phyloP scores from a whole-genome alignment of 129 eudicot species.

The Flaveria trinervia region DNA sequence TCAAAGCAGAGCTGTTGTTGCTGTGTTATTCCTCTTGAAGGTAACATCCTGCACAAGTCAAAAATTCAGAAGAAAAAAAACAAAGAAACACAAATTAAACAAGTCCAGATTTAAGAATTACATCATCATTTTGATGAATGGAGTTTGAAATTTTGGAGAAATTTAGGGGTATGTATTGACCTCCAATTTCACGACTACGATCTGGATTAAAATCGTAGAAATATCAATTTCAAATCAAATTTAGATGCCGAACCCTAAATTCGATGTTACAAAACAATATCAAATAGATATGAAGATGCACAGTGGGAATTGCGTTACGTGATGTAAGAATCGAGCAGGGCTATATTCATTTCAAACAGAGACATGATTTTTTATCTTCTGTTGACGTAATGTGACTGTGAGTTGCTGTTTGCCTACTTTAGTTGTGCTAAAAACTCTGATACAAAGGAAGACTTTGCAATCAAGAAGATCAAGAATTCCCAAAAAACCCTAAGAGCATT shows the following conservation, averaged over 20 bases:
- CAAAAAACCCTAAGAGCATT: too few relatives aligned
- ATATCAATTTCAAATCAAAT: not conserved
- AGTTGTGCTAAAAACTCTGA: too few relatives aligned
- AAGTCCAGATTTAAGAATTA: not conserved
- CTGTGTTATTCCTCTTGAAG: conserved; percentile 68
- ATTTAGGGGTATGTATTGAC: not conserved
- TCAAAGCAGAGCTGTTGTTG: conserved; percentile 43
- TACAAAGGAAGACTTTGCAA: too few relatives aligned
- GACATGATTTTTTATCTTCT: too few relatives aligned
- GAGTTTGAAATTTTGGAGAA: not conserved
- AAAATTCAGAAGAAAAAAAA: conserved; percentile 3
- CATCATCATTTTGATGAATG: not conserved
- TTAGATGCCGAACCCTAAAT: conserved; percentile 4
- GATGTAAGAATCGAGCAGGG: not conserved
- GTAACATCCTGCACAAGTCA: conserved; percentile 48
- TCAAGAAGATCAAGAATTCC: too few relatives aligned
- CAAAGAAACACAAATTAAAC: conserved; percentile 5
- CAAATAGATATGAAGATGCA: not conserved
- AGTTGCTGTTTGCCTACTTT: too few relatives aligned
- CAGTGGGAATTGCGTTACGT: not conserved
- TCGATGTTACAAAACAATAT: conserved; percentile 13
- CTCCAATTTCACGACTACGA: conserved; percentile 5
- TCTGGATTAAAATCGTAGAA: conserved; percentile 1
- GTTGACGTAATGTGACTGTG: too few relatives aligned
- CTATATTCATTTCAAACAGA: too few relatives aligned